Base-by-base conservation (phyloP, 257 asterid genomes). In the Solanum etuberosum region DNA sequence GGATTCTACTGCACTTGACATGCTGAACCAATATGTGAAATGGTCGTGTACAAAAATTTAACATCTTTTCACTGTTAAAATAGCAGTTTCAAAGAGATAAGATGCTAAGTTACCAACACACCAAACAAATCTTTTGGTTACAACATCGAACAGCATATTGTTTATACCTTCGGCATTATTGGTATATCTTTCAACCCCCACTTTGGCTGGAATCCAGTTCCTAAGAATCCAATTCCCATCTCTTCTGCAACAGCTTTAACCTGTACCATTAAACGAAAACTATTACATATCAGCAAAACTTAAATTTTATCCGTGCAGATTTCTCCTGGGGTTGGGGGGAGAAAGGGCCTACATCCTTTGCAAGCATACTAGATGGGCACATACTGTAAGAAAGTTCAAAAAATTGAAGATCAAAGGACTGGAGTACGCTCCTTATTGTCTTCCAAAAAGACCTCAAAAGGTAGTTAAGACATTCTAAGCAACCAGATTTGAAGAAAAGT, bases 211-310 rank as follows among this genome's bases (percentile, higher is more conserved):
- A 95, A 97, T 73, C 99, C 99, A 86, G 93, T 93, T 85, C 99
- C 99, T 74, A 97, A 86, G 87, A 97, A 97, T 72, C 99, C 99
- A 82, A 96, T 95, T 72, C 98, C 98, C 98, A 97, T 94, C 95
- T 97, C 99, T 90, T 96, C 99, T 2, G 99, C 94, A 89, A 97
- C 98, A 90, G 99, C 98, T 91, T 95, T 97, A 78, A 97, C 99
- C 99, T 97, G 93, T 59, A 78, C 57, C 89, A 86, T 80, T 37
- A 91, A 86, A 59, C 6, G 15, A 29, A 27, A 81, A 48, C 68
- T 81, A 29, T 29, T 18, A 48, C 8, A 81, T 18, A 29, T 46
- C 68, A 48, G 85, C 43, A 81, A 81, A 29, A 48, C 29, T 80
- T 46, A 81, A 18, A 46, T 5, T 80, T 80, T 31, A 16, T 27